Evolutionary conservation across 2,329 filamentous ascomycete species (phyloP), one percentile per base, ranked within the genome.

Genomic region (Aspergillus piperis): DNA sequence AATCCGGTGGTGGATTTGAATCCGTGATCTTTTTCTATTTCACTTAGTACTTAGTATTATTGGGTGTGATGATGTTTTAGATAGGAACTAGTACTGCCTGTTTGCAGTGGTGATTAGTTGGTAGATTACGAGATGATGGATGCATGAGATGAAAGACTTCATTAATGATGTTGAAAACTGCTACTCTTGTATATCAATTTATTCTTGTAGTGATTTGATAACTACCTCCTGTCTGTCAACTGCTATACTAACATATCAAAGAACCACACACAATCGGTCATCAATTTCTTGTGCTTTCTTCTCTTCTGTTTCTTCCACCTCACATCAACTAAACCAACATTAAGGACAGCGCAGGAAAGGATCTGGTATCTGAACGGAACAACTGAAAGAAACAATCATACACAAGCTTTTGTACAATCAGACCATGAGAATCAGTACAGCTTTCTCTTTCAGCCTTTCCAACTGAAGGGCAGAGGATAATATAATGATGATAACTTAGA

Each of bases 1-100:
- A 58, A 75, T 13, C 69, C 70, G 6, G 75, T 76, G 21, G 73
- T 76, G 36, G 59, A 74, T 44, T 70, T 68, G 36, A 67, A 73
- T 44, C 68, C 69, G n/a, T 64, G 60, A 62, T 41, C 44, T 11
- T 4, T 8, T 4, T 7, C 17, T 7, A 10, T 49, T 11, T 32
- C 10, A 19, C 17, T n/a, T n/a, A n/a, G n/a, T n/a, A n/a, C n/a
- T n/a, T n/a, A n/a, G n/a, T n/a, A n/a, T n/a, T n/a, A n/a, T 19
- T 19, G 17, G 10, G 0, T 11, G 17, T 42, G 39, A 42, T 42
- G n/a, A 42, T 42, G n/a, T 3, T 8, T 10, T 8, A 8, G 27
- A 30, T 30, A 1, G 27, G 8, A n/a, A 19, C 17, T 19, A 19
- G 17, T 19, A 27, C 8, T 30, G 25, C 25, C 1, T 30, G 10